Percentiles rank a stretch among this genome's conserved stretches.
These are phyloP conservation scores for Hypocreales sp. DNA, from an alignment of 2,329 filamentous ascomycete genomes.

Conservation along the genomic window DNA sequence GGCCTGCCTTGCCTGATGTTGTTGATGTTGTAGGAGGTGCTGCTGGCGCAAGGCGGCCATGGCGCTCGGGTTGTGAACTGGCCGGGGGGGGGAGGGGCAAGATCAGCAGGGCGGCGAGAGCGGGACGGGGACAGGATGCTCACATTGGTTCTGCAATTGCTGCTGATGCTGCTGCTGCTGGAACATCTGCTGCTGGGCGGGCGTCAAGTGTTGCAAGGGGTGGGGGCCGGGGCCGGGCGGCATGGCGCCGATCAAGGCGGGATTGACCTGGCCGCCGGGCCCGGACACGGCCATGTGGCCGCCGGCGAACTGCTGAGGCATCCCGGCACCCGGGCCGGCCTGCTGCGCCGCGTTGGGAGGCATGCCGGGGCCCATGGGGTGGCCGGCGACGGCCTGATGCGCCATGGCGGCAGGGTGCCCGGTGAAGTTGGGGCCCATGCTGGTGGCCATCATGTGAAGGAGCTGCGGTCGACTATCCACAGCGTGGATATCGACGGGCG, in stretches of 20 bases:
- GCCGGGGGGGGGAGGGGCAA: slow-evolving; percentile 1
- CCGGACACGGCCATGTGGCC: slow-evolving; percentile 56
- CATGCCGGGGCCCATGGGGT: slow-evolving; percentile 48
- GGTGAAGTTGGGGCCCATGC: slow-evolving; percentile 45
- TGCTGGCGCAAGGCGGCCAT: slow-evolving; percentile 35
- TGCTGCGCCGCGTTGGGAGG: slow-evolving; percentile 55
- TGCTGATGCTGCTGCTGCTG: slow-evolving; percentile 36
- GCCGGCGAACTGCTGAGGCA: slow-evolving; percentile 50
- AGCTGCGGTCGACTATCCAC: slow-evolving; percentile 36
- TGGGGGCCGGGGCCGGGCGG: slow-evolving; percentile 53
- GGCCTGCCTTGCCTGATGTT: slow-evolving; percentile 32
- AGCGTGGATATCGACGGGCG: slow-evolving; percentile 40
- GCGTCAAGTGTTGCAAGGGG: slow-evolving; percentile 56
- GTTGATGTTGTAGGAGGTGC: slow-evolving; percentile 41
- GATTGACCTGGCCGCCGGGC: slow-evolving; percentile 56
- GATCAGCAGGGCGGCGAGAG: background rate
- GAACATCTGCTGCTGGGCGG: slow-evolving; percentile 41
- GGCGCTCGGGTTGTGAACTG: slow-evolving; percentile 20
- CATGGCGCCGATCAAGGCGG: slow-evolving; percentile 64
- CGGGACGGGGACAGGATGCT: slow-evolving; percentile 2
- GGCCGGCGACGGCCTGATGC: slow-evolving; percentile 52
- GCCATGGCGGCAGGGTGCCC: slow-evolving; percentile 59
- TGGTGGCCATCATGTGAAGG: slow-evolving; percentile 50
- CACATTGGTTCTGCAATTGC: slow-evolving; percentile 19
- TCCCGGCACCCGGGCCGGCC: slow-evolving; percentile 46